Evolutionary conservation across 148 eudicot species (phyloP), one percentile per base, ranked within the genome.

Genomic region (Agrostemma githago): DNA sequence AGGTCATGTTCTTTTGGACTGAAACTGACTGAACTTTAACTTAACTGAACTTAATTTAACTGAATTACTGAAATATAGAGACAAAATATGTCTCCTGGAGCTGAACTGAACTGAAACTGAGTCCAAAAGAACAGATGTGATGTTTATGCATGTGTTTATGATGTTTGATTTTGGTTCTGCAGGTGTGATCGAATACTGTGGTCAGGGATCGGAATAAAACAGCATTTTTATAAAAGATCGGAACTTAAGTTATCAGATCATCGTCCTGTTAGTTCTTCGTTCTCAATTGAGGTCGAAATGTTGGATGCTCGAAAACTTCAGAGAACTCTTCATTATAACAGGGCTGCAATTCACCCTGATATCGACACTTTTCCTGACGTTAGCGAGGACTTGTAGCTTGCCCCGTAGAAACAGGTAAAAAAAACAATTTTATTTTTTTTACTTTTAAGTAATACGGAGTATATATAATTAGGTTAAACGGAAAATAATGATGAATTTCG

Each of bases 131-230:
- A n/a, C n/a, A n/a, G n/a, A n/a, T n/a, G n/a, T n/a, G n/a, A n/a
- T n/a, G n/a, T n/a, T n/a, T n/a, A n/a, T n/a, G 19, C 10, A 2
- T 34, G 10, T 67, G 41, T 62, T 40, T 81, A 17, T 61, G 73
- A 6, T 46, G 9, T 68, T 21, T 16, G 72, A n/a, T n/a, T 26
- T 0, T 26, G 57, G 66, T 81, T 20, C 8, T 79, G 81, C 87
- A 93, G 98, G 98, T 94, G 98, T 81, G 99, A 95, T 64, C 87
- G 99, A 26, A 86, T 95, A 80, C 82, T 95, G 8, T 95, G 97
- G 97, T 82, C 85, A 43, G 99, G 99, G 12, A 87, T 83, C 73
- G 93, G 99, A 72, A 85, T 95, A 75, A 88, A 84, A 73, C 97
- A 92, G 70, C 89, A 90, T 17, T 88, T 76, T 17, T 95, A 95